Conservation (phyloP, 176 grass and related monocot species). For the Carex kokanica region DNA sequence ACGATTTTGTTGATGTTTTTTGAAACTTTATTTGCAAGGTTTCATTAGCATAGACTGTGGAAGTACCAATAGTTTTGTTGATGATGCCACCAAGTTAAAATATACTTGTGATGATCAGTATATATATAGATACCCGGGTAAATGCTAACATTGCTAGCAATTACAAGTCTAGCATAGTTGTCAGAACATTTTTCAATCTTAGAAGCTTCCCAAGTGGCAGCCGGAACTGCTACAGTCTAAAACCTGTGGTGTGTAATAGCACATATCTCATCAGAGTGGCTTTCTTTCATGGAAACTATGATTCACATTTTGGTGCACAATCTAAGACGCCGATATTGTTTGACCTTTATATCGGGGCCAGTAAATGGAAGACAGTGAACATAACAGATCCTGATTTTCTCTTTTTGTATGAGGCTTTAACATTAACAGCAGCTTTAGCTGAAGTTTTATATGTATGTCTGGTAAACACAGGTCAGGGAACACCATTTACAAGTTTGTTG, state of each 20-base stretch:
- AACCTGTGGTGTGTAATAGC: background rate
- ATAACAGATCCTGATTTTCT: background rate
- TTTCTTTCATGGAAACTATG: slow-evolving; percentile 23
- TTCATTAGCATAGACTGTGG: slow-evolving; percentile 27
- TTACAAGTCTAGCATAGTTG: background rate
- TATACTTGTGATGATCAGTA: slow-evolving; percentile 7
- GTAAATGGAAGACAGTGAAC: slow-evolving; percentile 23
- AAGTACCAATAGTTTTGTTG: background rate
- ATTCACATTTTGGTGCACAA: background rate
- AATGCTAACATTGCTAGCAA: background rate
- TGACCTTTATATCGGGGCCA: slow-evolving; percentile 26
- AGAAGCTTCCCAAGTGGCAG: slow-evolving; percentile 1
- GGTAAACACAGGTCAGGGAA: slow-evolving; percentile 7
- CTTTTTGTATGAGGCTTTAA: slow-evolving; percentile 3
- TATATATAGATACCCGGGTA: slow-evolving; percentile 11
- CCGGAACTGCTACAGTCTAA: slow-evolving; percentile 13
- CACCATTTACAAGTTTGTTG: slow-evolving; percentile 20
- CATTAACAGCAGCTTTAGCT: background rate
- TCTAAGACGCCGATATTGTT: slow-evolving; percentile 9
- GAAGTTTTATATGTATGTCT: slow-evolving; percentile 27
- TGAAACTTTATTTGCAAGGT: background rate
- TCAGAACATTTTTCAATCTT: background rate
- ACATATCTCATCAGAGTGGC: slow-evolving; percentile 2
- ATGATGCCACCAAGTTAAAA: background rate
- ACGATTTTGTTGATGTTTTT: background rate